Evolutionary conservation across 345 rosid species (phyloP), one percentile per base, ranked within the genome.

Genomic region (Theobroma cacao): DNA sequence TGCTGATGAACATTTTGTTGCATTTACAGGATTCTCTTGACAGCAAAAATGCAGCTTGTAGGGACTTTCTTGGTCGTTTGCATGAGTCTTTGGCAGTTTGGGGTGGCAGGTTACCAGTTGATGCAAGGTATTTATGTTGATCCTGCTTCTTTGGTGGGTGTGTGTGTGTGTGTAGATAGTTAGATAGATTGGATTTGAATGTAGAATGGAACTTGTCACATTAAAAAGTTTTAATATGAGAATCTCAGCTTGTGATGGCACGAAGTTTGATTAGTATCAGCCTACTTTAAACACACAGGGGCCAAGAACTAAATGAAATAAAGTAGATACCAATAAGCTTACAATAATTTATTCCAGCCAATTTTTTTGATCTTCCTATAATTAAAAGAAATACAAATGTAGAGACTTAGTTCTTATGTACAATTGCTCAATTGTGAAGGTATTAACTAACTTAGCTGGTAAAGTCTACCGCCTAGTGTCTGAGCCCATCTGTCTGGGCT

Each of bases 1-100:
- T 63, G 33, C 61, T 73, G 24, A 48, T 73, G 68, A 73, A 18
- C 2, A 18, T 60, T 43, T 68, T 50, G 67, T 22, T 73, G n/a
- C 80, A 43, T 83, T 81, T 78, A 74, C 93, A 96, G 99, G 97
- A 90, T 74, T 83, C 91, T 53, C 88, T 91, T 71, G 97, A 80
- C 68, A 86, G 86, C 86, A 91, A 79, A 85, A 91, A 84, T 85
- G 86, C 91, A 69, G 84, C 83, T 20, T 94, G 92, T 82, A 79
- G 80, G 69, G 89, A 84, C 53, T 92, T 96, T 81, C 83, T 94
- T 13, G 81, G 83, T 62, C 85, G 84, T 73, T 83, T 94, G 77
- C 90, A 87, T 5, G 90, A 90, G 72, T 94, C 99, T 68, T 79
- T 87, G 85, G 89, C 85, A 48, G 92, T 88, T 80, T 90, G 95